phyloP scores from a whole-genome alignment of 2,329 filamentous ascomycete species.

The Microascus cirrosus region DNA sequence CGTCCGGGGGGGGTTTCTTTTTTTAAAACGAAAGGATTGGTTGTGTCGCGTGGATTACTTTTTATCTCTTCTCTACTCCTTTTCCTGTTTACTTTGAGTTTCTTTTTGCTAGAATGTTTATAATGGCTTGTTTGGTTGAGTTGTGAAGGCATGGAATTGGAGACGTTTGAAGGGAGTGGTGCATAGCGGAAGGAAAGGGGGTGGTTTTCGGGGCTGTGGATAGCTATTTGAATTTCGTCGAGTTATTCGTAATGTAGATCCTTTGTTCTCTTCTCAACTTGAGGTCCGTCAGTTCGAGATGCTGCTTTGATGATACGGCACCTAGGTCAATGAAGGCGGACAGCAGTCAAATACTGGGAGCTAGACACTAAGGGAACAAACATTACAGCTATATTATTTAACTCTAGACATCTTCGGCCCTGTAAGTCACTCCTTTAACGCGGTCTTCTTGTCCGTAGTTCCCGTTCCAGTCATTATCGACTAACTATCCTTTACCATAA shows the following conservation, averaged over 20 bases:
- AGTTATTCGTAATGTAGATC: not conserved
- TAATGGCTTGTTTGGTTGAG: not conserved
- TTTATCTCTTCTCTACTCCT: slow-evolving; percentile 8
- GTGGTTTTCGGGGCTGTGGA: slow-evolving; percentile 2
- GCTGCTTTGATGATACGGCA: too few species aligned
- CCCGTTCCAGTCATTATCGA: not conserved
- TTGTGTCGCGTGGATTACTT: slow-evolving; percentile 7
- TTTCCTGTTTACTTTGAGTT: slow-evolving; percentile 11
- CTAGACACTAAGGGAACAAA: too few species aligned
- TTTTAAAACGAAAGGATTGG: not conserved
- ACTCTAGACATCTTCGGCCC: too few species aligned
- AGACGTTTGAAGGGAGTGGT: slow-evolving; percentile 1
- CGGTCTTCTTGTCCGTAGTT: too few species aligned
- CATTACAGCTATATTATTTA: too few species aligned
- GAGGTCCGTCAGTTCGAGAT: not conserved
- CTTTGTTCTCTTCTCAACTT: not conserved
- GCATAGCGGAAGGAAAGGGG: slow-evolving; percentile 6
- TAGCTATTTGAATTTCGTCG: not conserved
- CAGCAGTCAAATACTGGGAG: too few species aligned
- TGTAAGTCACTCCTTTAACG: too few species aligned
- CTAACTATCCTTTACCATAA: not conserved
- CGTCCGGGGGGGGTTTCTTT: slow-evolving; percentile 7
- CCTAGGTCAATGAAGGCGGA: too few species aligned
- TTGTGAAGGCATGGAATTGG: not conserved
- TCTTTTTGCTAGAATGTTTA: slow-evolving; percentile 6